Evolutionary conservation across 768 basidiomycete genomes (phyloP).

Genomic region (Lyophyllum shimeji): DNA sequence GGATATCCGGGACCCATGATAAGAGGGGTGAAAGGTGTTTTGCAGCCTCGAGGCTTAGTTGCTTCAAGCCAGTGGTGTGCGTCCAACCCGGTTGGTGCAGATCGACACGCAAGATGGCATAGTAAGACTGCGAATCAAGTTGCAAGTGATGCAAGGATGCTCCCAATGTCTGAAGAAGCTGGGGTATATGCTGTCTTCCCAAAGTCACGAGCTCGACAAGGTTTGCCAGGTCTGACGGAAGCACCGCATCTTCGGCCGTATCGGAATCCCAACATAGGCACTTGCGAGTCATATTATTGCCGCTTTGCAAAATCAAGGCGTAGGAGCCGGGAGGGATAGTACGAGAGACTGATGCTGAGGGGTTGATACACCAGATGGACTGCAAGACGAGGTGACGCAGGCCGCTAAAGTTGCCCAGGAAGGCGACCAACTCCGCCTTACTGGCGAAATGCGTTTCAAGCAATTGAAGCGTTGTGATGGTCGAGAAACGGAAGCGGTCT

Average conservation of each 20-base stretch:
- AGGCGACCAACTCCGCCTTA: constrained; percentile 5
- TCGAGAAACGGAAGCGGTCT: not conserved
- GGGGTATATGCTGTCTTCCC: not conserved
- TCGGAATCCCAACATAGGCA: constrained; percentile 5
- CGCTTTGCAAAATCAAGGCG: constrained; percentile 6
- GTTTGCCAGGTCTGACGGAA: constrained; percentile 5
- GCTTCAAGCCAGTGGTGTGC: constrained; percentile 18
- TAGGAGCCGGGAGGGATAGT: constrained; percentile 7
- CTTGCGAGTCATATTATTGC: constrained; percentile 2
- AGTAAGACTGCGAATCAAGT: constrained; percentile 11
- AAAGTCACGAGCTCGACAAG: not conserved
- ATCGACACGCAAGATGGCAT: constrained; percentile 8
- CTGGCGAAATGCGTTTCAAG: constrained; percentile 2
- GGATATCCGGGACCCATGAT: constrained; percentile 26
- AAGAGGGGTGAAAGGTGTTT: constrained; percentile 27
- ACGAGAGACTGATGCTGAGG: not conserved
- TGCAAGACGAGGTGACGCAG: constrained; percentile 11
- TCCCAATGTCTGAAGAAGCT: constrained; percentile 9
- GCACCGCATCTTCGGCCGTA: not conserved
- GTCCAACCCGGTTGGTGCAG: constrained; percentile 22
- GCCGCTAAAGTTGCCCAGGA: constrained; percentile 4
- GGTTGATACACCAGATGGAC: not conserved
- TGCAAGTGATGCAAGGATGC: constrained; percentile 7
- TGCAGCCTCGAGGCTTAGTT: constrained; percentile 26
- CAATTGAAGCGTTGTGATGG: constrained; percentile 7